Conservation (phyloP, 2,329 filamentous ascomycete species). For the Metarhizium robertsii region DNA sequence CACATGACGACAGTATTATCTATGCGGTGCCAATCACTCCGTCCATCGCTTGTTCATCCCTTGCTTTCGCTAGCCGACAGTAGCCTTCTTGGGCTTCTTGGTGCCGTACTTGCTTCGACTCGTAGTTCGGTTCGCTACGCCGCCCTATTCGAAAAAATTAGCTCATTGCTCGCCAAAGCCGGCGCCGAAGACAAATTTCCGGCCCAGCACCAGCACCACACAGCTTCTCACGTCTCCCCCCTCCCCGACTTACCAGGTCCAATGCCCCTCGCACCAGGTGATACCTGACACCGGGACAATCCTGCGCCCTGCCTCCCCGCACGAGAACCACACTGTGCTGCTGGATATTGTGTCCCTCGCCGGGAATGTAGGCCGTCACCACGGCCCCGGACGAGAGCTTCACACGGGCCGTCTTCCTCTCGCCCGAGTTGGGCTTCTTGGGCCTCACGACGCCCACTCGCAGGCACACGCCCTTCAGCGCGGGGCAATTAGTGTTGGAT, state of each 20-base stretch:
- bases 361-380: constrained; percentile 89
- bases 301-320: constrained; percentile 84
- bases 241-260: constrained; percentile 65
- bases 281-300: constrained; percentile 98
- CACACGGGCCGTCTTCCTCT: constrained; percentile 91
- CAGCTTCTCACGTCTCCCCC: neutral
- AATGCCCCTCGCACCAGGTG: constrained; percentile 84
- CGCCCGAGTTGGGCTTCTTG: constrained; percentile 98
- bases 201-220: neutral
- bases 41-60: neutral
- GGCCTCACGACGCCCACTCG: constrained; percentile 90
- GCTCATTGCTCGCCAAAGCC: neutral
- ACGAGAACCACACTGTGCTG: constrained; percentile 97
- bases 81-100: constrained; percentile 90
- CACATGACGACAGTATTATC: neutral
- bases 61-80: constrained; percentile 31
- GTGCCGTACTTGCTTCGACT: constrained; percentile 95
- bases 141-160: constrained; percentile 53
- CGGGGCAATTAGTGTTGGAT: constrained; percentile 55
- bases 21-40: neutral
- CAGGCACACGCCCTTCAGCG: constrained; percentile 91
- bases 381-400: constrained; percentile 78
- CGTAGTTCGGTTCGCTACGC: constrained; percentile 74
- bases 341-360: constrained; percentile 97
- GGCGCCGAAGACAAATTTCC: neutral